These are phyloP conservation scores for Suhomyces faveliae DNA, from an alignment of 805 yeast genomes.

Conservation along the genomic window DNA sequence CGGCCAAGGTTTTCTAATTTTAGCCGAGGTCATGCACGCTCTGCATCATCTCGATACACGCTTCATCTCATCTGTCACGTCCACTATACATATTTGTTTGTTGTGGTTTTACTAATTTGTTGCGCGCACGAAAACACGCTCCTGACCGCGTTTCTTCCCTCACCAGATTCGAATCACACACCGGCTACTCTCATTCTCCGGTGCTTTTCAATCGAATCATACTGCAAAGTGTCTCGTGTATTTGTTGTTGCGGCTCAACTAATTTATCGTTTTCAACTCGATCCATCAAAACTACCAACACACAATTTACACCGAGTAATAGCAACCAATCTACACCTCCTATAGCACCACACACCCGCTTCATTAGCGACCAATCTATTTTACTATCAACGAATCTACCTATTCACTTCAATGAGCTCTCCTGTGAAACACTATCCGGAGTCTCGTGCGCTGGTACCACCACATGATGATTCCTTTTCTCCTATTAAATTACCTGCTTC, in stretches of 20 bases:
- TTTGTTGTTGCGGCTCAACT: not conserved
- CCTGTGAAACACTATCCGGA: not conserved
- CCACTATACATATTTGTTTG: not conserved
- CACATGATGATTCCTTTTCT: conserved; percentile 14
- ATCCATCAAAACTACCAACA: not conserved
- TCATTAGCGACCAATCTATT: not conserved
- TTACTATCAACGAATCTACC: not conserved
- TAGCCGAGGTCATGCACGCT: no score
- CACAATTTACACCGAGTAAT: not conserved
- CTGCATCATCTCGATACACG: not conserved
- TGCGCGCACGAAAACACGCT: conserved; percentile 5
- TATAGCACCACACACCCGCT: no score
- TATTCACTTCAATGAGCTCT: not conserved
- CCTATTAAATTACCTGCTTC: conserved; percentile 14
- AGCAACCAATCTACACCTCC: no score
- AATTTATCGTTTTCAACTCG: no score
- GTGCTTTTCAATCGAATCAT: not conserved
- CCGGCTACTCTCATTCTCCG: not conserved
- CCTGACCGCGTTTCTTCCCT: not conserved
- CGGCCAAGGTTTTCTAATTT: no score
- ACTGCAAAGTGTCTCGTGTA: not conserved
- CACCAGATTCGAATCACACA: not conserved
- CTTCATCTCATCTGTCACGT: not conserved
- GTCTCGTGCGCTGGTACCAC: not conserved
- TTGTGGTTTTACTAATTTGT: not conserved